Conservation (phyloP, 169 alveolate genomes). For the Plasmodium sp. region DNA sequence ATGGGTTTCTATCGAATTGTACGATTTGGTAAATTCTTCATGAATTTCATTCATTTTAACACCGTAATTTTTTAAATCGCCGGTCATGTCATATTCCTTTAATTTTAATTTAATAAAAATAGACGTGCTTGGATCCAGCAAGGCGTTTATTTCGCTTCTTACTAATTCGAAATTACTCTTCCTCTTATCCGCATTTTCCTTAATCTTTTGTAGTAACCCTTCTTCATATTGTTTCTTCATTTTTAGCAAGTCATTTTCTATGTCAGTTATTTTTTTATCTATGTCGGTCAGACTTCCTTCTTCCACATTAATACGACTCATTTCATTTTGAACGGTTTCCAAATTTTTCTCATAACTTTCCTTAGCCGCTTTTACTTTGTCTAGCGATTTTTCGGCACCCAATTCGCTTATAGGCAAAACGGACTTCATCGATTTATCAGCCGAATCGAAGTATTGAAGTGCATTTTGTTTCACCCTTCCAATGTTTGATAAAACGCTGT, state of each 20-base stretch:
- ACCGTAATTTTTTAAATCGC: not conserved
- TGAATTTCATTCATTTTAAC: not conserved
- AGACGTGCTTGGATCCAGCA: not conserved
- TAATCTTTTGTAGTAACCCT: not conserved
- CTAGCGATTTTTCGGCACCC: not conserved
- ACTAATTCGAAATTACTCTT: not conserved
- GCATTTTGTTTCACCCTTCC: not conserved
- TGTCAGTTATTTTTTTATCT: not conserved
- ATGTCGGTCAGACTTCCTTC: not conserved
- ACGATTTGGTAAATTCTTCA: not conserved
- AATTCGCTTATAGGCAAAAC: not conserved
- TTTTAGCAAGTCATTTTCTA: conserved; percentile 1
- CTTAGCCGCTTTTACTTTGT: not conserved
- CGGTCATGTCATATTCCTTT: conserved; percentile 6
- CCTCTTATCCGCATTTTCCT: not conserved
- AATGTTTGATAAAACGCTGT: not conserved
- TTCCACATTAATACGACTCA: not conserved
- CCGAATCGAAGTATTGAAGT: not conserved
- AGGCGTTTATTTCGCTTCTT: not conserved
- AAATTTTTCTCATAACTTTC: not conserved
- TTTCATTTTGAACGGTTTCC: not conserved
- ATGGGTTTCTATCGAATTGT: not conserved
- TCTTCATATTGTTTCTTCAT: not conserved
- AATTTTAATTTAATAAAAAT: conserved; percentile 4
- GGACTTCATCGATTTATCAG: conserved; percentile 1